Conservation (phyloP, 345 rosid species). For the Sonneratia alba region DNA sequence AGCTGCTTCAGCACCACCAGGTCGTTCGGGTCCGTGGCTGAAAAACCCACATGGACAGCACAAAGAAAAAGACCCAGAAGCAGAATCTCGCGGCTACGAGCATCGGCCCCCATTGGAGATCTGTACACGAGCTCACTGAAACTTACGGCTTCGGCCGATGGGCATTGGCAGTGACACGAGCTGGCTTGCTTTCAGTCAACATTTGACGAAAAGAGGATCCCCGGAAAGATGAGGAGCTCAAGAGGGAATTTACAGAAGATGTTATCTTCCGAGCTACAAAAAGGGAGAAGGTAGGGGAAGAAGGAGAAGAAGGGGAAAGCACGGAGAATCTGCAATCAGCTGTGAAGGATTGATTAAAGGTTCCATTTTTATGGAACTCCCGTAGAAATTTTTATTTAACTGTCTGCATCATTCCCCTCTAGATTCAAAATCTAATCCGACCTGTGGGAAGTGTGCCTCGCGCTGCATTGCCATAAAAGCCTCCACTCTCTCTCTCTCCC, state of each 20-base stretch:
- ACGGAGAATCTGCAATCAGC: too few relatives aligned
- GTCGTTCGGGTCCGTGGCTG: constrained; percentile 48
- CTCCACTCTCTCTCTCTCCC: too few relatives aligned
- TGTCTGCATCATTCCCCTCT: too few relatives aligned
- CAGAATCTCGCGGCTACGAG: constrained; percentile 7
- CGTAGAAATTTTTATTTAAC: too few relatives aligned
- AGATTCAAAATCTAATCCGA: too few relatives aligned
- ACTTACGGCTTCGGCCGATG: neutral
- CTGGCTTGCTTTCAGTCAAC: neutral
- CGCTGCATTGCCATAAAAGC: too few relatives aligned
- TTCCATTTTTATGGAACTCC: too few relatives aligned
- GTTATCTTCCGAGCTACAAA: neutral
- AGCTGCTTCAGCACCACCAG: constrained; percentile 41
- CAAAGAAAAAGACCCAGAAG: constrained; percentile 16
- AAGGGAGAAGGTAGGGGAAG: neutral
- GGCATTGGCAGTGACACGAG: neutral
- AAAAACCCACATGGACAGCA: constrained; percentile 20
- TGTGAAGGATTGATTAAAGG: too few relatives aligned
- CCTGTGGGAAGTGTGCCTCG: too few relatives aligned
- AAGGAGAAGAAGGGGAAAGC: neutral
- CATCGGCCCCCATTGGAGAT: constrained; percentile 4
- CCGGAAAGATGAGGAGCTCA: neutral
- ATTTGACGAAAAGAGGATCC: neutral
- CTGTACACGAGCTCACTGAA: neutral
- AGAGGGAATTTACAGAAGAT: neutral